Evolutionary conservation across 495 filamentous ascomycete genomes (phyloP).

Genomic region (Aspergillus affinis): DNA sequence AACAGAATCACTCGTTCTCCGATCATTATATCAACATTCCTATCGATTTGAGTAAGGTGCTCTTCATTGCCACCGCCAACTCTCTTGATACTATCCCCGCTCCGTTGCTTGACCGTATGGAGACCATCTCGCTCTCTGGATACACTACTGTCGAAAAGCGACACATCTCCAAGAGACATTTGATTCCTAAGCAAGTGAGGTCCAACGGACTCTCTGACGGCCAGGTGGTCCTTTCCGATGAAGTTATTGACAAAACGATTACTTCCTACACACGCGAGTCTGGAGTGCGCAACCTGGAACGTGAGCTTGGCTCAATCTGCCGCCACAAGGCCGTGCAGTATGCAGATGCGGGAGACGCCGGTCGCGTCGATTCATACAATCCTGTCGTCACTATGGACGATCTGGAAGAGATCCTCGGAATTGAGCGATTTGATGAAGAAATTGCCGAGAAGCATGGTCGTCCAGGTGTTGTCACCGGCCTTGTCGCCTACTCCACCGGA

Average conservation of each 20-base stretch:
- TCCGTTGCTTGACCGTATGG: conserved; percentile 95
- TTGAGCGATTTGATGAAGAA: conserved; percentile 93
- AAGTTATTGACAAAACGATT: conserved; percentile 91
- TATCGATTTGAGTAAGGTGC: conserved; percentile 91
- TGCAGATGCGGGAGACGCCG: conserved; percentile 82
- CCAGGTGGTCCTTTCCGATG: conserved; percentile 72
- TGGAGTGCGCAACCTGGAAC: conserved; percentile 95
- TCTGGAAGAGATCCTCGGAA: conserved; percentile 86
- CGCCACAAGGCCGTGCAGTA: conserved; percentile 94
- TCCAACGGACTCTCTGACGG: conserved; percentile 73
- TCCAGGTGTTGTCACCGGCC: conserved; percentile 92
- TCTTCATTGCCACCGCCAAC: conserved; percentile 99
- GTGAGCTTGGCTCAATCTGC: conserved; percentile 92
- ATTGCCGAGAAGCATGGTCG: conserved; percentile 85
- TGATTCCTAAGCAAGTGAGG: conserved; percentile 90
- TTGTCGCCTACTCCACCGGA: conserved; percentile 93
- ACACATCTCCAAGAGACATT: conserved; percentile 89
- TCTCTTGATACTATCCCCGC: conserved; percentile 92
- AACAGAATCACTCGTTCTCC: conserved; percentile 92
- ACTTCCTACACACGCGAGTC: conserved; percentile 95
- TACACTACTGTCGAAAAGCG: conserved; percentile 99
- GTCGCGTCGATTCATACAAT: conserved; percentile 68
- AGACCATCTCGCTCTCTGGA: conserved; percentile 85
- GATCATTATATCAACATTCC: conserved; percentile 98
- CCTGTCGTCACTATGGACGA: conserved; percentile 72